These are phyloP conservation scores for Dipteronia sinensis DNA, from an alignment of 345 rosid species.

Conservation along the genomic window DNA sequence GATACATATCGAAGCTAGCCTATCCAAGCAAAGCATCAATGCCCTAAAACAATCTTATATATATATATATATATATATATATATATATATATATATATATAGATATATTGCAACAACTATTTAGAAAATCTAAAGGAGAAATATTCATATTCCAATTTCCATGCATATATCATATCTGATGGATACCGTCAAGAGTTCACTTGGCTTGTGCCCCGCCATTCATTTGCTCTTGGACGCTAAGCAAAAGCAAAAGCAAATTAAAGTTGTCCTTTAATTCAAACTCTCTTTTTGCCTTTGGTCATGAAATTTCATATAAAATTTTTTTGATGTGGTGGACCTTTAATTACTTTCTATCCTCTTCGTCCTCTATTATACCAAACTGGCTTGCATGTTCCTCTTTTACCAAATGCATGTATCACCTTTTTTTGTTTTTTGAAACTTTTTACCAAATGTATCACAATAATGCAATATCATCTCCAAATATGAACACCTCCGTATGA, in stretches of 20 bases:
- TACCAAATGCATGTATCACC: not conserved
- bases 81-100: too few relatives aligned
- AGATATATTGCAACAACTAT: not conserved
- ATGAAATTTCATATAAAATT: not conserved
- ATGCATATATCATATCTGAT: not conserved
- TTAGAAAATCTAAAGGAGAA: not conserved
- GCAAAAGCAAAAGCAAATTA: slow-evolving; percentile 4
- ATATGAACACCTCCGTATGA: not conserved
- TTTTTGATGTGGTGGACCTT: not conserved
- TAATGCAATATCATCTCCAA: not conserved
- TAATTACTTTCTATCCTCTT: not conserved
- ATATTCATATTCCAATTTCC: not conserved
- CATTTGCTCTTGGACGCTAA: not conserved
- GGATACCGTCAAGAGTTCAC: slow-evolving; percentile 9
- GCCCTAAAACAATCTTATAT: not conserved
- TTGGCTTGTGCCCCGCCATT: not conserved
- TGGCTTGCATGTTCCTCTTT: not conserved
- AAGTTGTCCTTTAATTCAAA: slow-evolving; percentile 7
- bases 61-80: too few relatives aligned
- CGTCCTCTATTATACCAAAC: not conserved
- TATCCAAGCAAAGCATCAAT: not conserved
- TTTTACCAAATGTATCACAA: not conserved
- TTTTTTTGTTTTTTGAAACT: too few relatives aligned
- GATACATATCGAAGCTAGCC: not conserved
- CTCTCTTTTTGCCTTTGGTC: not conserved